Base-by-base conservation (phyloP, 140 eudicot species). In the Ambrosia hybrid region DNA sequence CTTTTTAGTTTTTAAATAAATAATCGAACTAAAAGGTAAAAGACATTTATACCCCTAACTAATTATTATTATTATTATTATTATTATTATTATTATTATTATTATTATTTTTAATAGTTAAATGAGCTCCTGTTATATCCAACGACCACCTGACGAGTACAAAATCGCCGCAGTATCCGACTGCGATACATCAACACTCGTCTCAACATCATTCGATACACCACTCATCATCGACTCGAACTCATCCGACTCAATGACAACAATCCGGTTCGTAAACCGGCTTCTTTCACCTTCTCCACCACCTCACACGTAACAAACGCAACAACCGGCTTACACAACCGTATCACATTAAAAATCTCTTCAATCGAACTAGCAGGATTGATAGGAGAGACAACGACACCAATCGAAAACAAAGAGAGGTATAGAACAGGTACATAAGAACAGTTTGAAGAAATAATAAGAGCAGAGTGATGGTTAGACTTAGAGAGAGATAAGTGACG, bases 131-230 rank as follows among this genome's bases (percentile, higher is more conserved):
- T 21, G 1, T 21, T 21, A 21, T 0, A 4, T 37, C 3, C 4
- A 37, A 37, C 45, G 4, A 5, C 3, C 41, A 39, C 45, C 45
- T 0, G 96, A 90, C 1, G 96, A 90, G 71, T 79, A 87, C 52
- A 90, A 34, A 39, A 90, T 81, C 12, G 95, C 91, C 16, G 96
- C 96, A 0, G 83, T 69, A 72, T 90, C 89, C 2, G 80, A 69
- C 36, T 81, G 95, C 51, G 30, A 36, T 16, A 85, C 77, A 11
- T 57, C 79, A 17, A 39, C 26, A 12, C 3, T 65, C 3, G 8
- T 14, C 36, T 6, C n/a, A n/a, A n/a, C 5, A 39, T 46, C 74
- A 3, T 48, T 37, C 6, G 39, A 9, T 13, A 21, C 53, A 67
- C 6, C 14, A 26, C 61, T 57, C 72, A 83, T 76, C 77, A 79